Evolutionary conservation across 179 eudicot species (phyloP).

Genomic region (Actinidia arguta): DNA sequence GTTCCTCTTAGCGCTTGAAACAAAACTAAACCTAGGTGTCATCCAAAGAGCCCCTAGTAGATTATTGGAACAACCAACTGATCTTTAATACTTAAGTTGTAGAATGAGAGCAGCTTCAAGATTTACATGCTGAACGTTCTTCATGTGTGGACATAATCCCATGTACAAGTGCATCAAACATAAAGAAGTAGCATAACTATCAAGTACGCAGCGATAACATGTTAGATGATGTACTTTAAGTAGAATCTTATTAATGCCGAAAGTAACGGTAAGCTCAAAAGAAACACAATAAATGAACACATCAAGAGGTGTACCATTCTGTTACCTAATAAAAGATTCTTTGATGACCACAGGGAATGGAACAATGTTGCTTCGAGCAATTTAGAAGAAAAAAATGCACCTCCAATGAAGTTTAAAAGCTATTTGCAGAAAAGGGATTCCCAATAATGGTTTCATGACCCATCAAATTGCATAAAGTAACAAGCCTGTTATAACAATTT

Average conservation of each 20-base stretch:
- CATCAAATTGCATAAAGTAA: conserved; percentile 67
- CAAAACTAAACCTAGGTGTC: too few species aligned
- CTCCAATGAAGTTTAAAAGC: conserved; percentile 47
- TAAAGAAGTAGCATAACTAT: too few species aligned
- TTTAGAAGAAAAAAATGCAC: background rate
- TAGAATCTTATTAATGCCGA: background rate
- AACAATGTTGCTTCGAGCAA: background rate
- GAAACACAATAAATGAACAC: background rate
- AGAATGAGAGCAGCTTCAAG: too few species aligned
- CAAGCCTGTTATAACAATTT: conserved; percentile 39
- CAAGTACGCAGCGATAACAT: background rate
- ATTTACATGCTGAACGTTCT: too few species aligned
- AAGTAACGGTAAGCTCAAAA: conserved; percentile 1
- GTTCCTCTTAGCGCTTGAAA: too few species aligned
- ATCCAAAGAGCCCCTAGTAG: too few species aligned
- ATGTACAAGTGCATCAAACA: too few species aligned
- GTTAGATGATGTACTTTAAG: background rate
- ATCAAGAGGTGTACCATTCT: background rate
- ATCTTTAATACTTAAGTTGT: too few species aligned
- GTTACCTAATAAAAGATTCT: background rate
- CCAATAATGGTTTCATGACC: conserved; percentile 57
- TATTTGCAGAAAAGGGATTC: conserved; percentile 62
- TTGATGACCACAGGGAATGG: background rate
- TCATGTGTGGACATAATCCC: too few species aligned
- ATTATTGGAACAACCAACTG: too few species aligned